phyloP scores from a whole-genome alignment of 2,329 filamentous ascomycete species.

The Botryosphaeria dothidea region DNA sequence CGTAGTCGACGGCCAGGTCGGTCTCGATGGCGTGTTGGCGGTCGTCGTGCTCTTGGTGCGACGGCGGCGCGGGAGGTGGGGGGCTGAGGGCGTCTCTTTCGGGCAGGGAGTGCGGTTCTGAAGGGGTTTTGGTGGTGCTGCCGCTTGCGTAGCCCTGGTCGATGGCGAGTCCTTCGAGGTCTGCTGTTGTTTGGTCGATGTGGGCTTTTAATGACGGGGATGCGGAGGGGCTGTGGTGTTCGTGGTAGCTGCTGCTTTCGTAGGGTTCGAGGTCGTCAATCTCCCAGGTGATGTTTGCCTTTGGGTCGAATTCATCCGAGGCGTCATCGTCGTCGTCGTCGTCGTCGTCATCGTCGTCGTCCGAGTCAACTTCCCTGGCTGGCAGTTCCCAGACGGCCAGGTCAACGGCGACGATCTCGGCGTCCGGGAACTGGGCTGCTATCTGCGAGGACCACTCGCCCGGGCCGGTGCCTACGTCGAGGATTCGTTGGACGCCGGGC shows the following conservation, averaged over 20 bases:
- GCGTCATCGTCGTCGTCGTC: slow-evolving; percentile 29
- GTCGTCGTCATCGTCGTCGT: slow-evolving; percentile 29
- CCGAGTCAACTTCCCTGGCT: slow-evolving; percentile 21
- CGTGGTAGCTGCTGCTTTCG: slow-evolving; percentile 23
- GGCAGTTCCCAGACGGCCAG: slow-evolving; percentile 53
- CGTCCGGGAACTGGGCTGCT: slow-evolving; percentile 42
- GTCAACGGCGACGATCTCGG: slow-evolving; percentile 53
- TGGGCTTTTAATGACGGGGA: neutral
- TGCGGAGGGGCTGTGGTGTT: neutral
- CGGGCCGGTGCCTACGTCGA: slow-evolving; percentile 50
- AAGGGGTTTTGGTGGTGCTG: slow-evolving; percentile 10
- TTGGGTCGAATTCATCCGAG: slow-evolving; percentile 23
- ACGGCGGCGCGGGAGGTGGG: neutral
- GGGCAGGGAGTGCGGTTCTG: neutral
- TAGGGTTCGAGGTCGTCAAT: slow-evolving; percentile 38
- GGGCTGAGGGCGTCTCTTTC: neutral
- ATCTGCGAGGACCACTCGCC: slow-evolving; percentile 54
- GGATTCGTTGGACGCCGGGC: slow-evolving; percentile 30
- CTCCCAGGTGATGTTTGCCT: slow-evolving; percentile 32
- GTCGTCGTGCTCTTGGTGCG: neutral
- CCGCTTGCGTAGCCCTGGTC: slow-evolving; percentile 20
- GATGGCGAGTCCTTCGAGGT: slow-evolving; percentile 3
- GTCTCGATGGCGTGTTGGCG: too few relatives aligned
- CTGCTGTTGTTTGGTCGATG: neutral
- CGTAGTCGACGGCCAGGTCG: slow-evolving; percentile 22